phyloP scores from a whole-genome alignment of 257 asterid genomes.

The Penstemon davidsonii region DNA sequence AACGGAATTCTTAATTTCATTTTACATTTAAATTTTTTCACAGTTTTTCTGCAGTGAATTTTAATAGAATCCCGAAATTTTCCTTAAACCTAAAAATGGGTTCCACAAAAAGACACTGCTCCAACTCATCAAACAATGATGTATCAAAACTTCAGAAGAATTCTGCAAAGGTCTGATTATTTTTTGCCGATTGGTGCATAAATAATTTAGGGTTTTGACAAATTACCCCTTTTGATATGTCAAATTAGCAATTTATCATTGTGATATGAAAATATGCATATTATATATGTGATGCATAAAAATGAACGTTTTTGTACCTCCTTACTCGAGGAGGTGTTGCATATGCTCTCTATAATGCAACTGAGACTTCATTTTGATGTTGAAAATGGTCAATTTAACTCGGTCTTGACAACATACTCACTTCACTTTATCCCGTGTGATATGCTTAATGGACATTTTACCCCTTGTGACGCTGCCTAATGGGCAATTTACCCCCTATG shows the following conservation, averaged over 20 bases:
- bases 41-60: slow-evolving; percentile 47
- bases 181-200: not conserved
- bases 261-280: too few species aligned
- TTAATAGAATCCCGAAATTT: slow-evolving; percentile 31
- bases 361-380: too few species aligned
- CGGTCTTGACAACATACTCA: too few species aligned
- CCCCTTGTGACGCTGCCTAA: too few species aligned
- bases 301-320: too few species aligned
- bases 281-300: too few species aligned
- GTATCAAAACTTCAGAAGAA: slow-evolving; percentile 27
- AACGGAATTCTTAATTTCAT: not conserved
- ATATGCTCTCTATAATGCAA: too few species aligned
- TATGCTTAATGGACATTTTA: too few species aligned
- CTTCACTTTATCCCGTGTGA: too few species aligned
- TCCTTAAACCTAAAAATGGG: slow-evolving; percentile 48
- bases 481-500: too few species aligned
- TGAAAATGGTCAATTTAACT: too few species aligned
- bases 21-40: slow-evolving; percentile 27
- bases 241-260: not conserved
- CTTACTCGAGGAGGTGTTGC: too few species aligned
- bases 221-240: not conserved
- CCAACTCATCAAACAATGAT: slow-evolving; percentile 31
- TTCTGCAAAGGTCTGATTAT: slow-evolving; percentile 31
- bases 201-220: not conserved
- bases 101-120: slow-evolving; percentile 35